Evolutionary conservation across 306 rosid genomes (phyloP), one percentile per base, ranked within the genome.

Genomic region (Luffa acutangula): DNA sequence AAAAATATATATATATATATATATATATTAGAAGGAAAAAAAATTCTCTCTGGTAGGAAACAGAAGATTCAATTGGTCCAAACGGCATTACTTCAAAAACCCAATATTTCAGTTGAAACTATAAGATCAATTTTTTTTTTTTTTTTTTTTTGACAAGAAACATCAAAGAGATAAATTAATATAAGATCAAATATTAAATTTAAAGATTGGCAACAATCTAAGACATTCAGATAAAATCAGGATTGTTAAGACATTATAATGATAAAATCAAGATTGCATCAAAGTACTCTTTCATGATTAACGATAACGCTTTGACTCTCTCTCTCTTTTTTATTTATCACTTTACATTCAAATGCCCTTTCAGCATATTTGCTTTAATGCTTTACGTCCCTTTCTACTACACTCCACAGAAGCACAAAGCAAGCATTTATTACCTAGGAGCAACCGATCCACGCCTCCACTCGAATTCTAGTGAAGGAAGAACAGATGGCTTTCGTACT

Each of bases 401-500:
- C 59, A 72, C n/a, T 67, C 36, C 20, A 49, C 20, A 73, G 41
- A 73, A 49, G 75, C 12, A 48, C 18, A 78, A 69, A 54, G 45
- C 42, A 60, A 37, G 64, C 43, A 71, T 13, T 51, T 73, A 85
- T 86, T 89, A 94, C 98, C 98, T 94, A 57, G 98, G 92, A 83
- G 94, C 87, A 70, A 92, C 96, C 18, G 90, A 87, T 79, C 96
- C 97, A 83, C 84, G 90, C 84, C 94, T 90, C 98, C 98, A 94
- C 80, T 94, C 98, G 66, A 92, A 89, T 90, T 94, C 98, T 84
- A 94, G 74, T 72, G 97, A 94, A 72, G 93, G 93, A n/a, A 94
- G 87, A 70, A 94, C 94, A 17, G 96, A 92, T 13, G 96, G 91
- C 82, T 90, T 92, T 79, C 36, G 87, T 65, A 94, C 96, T 41